A percentile compares a stretch with the other conserved stretches of the same genome.
Evolutionary conservation across 495 filamentous ascomycete genomes (phyloP).

Genomic region (Aeminium ludgeri): DNA sequence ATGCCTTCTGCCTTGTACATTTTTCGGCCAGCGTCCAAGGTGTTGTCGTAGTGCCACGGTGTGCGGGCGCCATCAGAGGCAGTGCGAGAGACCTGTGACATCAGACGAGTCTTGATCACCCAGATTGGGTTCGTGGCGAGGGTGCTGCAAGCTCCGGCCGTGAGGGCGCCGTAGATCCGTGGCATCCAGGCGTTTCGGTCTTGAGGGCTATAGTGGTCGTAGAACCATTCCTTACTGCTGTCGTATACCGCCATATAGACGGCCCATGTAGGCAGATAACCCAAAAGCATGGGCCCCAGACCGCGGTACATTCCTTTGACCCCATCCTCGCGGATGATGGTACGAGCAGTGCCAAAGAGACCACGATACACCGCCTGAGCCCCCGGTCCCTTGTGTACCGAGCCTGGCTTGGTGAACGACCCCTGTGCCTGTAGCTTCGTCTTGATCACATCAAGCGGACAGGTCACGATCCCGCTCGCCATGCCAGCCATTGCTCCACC

Average conservation of each 20-base stretch:
- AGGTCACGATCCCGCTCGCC: conserved; percentile 84
- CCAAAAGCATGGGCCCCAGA: conserved; percentile 79
- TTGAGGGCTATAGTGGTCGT: conserved; percentile 18
- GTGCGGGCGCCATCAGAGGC: conserved; percentile 39
- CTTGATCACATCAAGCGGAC: conserved; percentile 96
- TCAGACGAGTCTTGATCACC: conserved; percentile 96
- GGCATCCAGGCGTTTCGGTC: conserved; percentile 43
- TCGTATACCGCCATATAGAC: conserved; percentile 96
- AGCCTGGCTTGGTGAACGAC: conserved; percentile 37
- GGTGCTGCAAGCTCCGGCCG: conserved; percentile 81
- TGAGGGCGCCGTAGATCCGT: conserved; percentile 60
- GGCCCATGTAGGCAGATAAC: conserved; percentile 94
- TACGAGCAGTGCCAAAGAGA: conserved; percentile 64
- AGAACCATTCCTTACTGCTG: conserved; percentile 56
- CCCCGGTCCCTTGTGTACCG: conserved; percentile 29
- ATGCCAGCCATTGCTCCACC: conserved; percentile 79
- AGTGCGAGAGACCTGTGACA: conserved; percentile 55
- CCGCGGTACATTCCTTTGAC: conserved; percentile 84
- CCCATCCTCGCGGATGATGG: conserved; percentile 78
- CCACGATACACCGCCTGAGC: conserved; percentile 55
- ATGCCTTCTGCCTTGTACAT: conserved; percentile 88
- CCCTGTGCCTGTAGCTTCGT: conserved; percentile 95
- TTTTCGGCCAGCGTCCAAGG: conserved; percentile 76
- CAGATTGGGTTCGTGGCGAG: conserved; percentile 97
- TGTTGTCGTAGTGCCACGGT: conserved; percentile 80